Evolutionary conservation across 2,329 filamentous ascomycete species (phyloP).

Genomic region (Aspergillus latus): DNA sequence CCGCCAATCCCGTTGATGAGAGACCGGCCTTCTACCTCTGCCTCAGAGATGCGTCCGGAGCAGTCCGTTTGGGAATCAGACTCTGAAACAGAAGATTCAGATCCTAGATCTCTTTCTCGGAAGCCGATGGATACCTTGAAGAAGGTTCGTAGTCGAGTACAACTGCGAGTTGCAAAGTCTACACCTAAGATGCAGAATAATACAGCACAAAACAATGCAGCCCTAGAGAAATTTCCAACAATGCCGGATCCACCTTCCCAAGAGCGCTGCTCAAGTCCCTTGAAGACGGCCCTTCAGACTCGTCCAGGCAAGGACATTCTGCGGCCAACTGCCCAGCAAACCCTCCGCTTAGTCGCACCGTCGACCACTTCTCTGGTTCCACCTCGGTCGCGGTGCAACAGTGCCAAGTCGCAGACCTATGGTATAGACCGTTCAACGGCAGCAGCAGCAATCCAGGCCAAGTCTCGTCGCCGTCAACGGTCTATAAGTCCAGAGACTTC

Average conservation of each 20-base stretch:
- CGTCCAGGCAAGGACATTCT: constrained; percentile 29
- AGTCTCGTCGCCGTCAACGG: constrained; percentile 33
- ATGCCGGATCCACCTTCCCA: constrained; percentile 27
- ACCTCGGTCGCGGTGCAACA: constrained; percentile 25
- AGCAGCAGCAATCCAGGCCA: constrained; percentile 39
- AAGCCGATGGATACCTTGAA: constrained; percentile 42
- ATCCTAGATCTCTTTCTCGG: constrained; percentile 36
- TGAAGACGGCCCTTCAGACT: constrained; percentile 20
- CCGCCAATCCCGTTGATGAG: constrained; percentile 28
- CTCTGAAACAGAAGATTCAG: constrained; percentile 37
- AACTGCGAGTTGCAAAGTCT: constrained; percentile 40
- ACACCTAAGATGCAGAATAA: constrained; percentile 34
- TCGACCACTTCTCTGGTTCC: constrained; percentile 36
- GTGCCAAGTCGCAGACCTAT: constrained; percentile 24
- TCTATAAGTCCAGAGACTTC: constrained; percentile 29
- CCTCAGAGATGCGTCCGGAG: constrained; percentile 35
- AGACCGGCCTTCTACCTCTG: constrained; percentile 35
- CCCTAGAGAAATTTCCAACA: constrained; percentile 31
- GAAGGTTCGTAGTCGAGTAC: constrained; percentile 42
- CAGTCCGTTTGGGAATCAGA: constrained; percentile 45
- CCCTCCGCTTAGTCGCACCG: constrained; percentile 38
- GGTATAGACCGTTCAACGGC: constrained; percentile 38
- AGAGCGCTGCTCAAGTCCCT: constrained; percentile 21
- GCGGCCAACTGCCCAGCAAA: constrained; percentile 28
- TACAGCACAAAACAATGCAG: constrained; percentile 17